A percentile compares a stretch with the other conserved stretches of the same genome.
phyloP scores from a whole-genome alignment of 176 grass and related monocot genomes.

The Triticum urartu region DNA sequence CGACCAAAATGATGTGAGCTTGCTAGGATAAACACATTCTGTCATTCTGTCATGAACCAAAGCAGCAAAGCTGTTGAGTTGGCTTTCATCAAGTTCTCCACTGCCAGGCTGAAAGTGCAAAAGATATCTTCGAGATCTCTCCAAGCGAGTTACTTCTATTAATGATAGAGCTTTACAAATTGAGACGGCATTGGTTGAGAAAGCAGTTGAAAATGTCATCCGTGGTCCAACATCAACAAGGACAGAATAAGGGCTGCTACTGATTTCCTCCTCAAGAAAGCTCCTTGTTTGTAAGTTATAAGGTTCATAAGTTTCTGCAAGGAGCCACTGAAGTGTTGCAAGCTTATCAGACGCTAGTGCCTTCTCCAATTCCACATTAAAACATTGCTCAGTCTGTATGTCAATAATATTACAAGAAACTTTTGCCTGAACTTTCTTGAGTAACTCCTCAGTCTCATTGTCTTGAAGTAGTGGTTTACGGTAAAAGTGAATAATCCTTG shows the following conservation, averaged over 20 bases:
- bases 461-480: slow-evolving; percentile 74
- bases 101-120: slow-evolving; percentile 55
- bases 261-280: slow-evolving; percentile 61
- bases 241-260: slow-evolving; percentile 28
- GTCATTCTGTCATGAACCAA: slow-evolving; percentile 94
- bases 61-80: slow-evolving; percentile 59
- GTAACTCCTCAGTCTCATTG: slow-evolving; percentile 52
- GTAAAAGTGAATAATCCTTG: slow-evolving; percentile 69
- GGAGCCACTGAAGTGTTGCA: slow-evolving; percentile 69
- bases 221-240: slow-evolving; percentile 81
- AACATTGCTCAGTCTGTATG: slow-evolving; percentile 78
- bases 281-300: slow-evolving; percentile 64
- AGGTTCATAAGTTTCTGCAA: slow-evolving; percentile 81
- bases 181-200: slow-evolving; percentile 81
- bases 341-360: slow-evolving; percentile 53
- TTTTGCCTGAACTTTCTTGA: slow-evolving; percentile 68
- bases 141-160: slow-evolving; percentile 66
- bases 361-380: slow-evolving; percentile 64
- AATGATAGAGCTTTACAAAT: slow-evolving; percentile 75
- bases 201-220: slow-evolving; percentile 90
- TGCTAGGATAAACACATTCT: slow-evolving; percentile 74
- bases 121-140: slow-evolving; percentile 85
- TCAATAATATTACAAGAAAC: slow-evolving; percentile 58
- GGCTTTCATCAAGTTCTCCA: slow-evolving; percentile 56
- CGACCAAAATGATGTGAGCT: slow-evolving; percentile 61